Conservation (phyloP, 164 flowering plant species). For the Chimonanthus praecox region DNA sequence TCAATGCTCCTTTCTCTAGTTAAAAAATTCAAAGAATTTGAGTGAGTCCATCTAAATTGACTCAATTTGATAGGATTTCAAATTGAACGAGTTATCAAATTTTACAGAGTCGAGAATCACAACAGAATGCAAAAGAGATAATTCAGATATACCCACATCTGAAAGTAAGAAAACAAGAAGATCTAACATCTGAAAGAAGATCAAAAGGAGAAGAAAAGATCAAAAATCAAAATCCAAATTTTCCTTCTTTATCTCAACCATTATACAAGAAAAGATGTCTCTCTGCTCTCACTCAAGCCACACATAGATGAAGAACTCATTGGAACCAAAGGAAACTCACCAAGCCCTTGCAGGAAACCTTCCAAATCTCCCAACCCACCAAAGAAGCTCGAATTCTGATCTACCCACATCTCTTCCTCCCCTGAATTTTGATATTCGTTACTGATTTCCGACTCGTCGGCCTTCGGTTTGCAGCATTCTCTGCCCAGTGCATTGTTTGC, state of each 20-base stretch:
- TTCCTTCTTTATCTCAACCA: not conserved
- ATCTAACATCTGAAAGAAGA: not conserved
- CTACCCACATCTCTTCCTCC: slow-evolving; percentile 36
- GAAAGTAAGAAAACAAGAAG: not conserved
- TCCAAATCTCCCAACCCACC: slow-evolving; percentile 56
- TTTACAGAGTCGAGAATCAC: too few relatives aligned
- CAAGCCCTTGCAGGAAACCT: slow-evolving; percentile 58
- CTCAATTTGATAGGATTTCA: too few relatives aligned
- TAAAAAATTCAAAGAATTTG: too few relatives aligned
- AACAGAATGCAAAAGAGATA: too few relatives aligned
- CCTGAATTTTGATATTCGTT: slow-evolving; percentile 20
- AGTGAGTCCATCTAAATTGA: too few relatives aligned
- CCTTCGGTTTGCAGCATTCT: not conserved
- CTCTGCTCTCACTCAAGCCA: slow-evolving; percentile 21
- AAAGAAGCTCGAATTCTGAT: slow-evolving; percentile 38
- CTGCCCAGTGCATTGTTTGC: not conserved
- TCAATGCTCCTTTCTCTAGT: too few relatives aligned
- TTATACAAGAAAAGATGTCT: not conserved
- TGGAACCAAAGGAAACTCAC: slow-evolving; percentile 37
- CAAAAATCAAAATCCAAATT: not conserved
- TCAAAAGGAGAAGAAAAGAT: too few relatives aligned
- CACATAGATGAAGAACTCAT: slow-evolving; percentile 36
- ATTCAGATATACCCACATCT: not conserved
- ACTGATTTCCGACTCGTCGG: slow-evolving; percentile 8
- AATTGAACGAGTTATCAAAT: too few relatives aligned